Evolutionary conservation across 768 basidiomycete species (phyloP), one percentile per base, ranked within the genome.

Genomic region (Tylopilus rubrobrunneus): DNA sequence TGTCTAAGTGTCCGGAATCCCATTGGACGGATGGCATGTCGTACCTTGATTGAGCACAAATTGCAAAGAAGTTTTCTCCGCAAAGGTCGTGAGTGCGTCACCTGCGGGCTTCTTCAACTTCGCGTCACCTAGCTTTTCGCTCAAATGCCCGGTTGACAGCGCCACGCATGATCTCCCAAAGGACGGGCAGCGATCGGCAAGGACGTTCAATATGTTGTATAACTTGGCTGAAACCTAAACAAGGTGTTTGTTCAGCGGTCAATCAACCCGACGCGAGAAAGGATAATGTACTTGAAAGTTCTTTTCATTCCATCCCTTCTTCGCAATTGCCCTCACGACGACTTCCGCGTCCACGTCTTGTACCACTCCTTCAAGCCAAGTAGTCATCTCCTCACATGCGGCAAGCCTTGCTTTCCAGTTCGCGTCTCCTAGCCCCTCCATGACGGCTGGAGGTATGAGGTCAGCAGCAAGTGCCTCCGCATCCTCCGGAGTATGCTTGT

Each of bases 271-370:
- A 7, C 27, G 14, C 31, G 6, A 1, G 48, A 41, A 51, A 28
- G 21, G 5, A 23, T 63, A 71, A 46, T 28, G 52, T 55, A 89
- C 95, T 76, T 99, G 96, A 61, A 99, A 99, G 64, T 98, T 99
- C 77, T 97, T 98, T 74, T 99, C 97, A n/a, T 78, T 81, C 94
- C 93, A 98, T 3, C 95, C 93, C 58, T 90, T 92, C 77, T 96
- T 98, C 4, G 82, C 86, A 55, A 98, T 72, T 59, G 89, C 86
- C 25, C 96, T 80, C 19, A 98, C 82, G 36, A 99, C 63, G 5
- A 99, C 83, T 70, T 99, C 97, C 12, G 87, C 84, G 59, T 99
- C 96, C 1, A 90, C 72, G 0, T 77, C 75, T 33, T 80, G 77
- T 12, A 84, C 78, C 28, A 79, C 77, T 1, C 76, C 79, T 54